Evolutionary conservation across 139 green algal species (phyloP).

Genomic region (Closterium sp.): DNA sequence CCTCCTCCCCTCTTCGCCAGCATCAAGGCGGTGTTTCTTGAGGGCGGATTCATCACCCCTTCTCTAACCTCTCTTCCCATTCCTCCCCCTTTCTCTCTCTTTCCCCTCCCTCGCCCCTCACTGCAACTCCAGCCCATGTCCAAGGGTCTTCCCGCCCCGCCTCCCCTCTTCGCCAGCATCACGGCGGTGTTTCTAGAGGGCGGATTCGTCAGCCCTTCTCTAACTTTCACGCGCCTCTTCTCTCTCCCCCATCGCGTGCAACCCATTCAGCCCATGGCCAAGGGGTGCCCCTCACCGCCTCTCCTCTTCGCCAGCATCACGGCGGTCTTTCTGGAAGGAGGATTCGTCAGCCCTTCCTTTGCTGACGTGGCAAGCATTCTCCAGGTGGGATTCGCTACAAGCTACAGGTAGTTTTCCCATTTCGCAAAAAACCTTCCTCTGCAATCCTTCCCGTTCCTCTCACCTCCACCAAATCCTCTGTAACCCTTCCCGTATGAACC

Average conservation of each 20-base stretch:
- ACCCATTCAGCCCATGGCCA: neutral
- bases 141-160: no score
- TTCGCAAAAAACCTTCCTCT: neutral
- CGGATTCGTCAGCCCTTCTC: no score
- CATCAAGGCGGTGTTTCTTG: neutral
- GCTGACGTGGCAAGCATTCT: neutral
- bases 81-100: no score
- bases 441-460: neutral
- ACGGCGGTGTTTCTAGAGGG: no score
- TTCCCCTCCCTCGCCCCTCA: no score
- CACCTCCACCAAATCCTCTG: neutral
- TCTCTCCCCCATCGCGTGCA: no score
- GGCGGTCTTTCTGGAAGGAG: neutral
- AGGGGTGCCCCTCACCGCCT: neutral
- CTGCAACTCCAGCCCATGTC: no score
- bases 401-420: neutral
- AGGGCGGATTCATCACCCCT: no score
- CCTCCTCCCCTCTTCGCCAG: neutral
- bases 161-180: no score
- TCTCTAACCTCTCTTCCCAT: no score
- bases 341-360: neutral
- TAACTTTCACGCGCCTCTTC: no score
- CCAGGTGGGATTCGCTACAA: neutral
- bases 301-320: neutral
- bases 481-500: neutral